These are phyloP conservation scores for Colletotrichum sp. DNA, from an alignment of 2,329 filamentous ascomycete genomes.

Conservation along the genomic window DNA sequence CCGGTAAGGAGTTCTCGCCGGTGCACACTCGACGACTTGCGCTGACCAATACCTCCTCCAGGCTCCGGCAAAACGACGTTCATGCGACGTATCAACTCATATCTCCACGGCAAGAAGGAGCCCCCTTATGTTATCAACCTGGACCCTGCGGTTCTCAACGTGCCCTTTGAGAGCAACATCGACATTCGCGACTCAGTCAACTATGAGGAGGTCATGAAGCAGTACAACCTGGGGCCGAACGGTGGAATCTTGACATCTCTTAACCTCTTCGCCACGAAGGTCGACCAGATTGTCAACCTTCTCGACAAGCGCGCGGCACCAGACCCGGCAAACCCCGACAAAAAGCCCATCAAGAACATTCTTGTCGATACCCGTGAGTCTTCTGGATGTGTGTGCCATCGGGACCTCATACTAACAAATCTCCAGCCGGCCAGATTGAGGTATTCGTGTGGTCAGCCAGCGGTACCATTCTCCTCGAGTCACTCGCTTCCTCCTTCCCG, in stretches of 20 bases:
- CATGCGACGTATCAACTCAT: constrained; percentile 96
- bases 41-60: constrained; percentile 34
- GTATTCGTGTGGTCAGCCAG: constrained; percentile 99
- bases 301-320: constrained; percentile 86
- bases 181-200: constrained; percentile 99
- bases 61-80: constrained; percentile 99
- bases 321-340: constrained; percentile 62
- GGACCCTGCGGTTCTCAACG: constrained; percentile 90
- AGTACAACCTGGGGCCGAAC: constrained; percentile 97
- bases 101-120: constrained; percentile 81
- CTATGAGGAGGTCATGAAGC: constrained; percentile 99
- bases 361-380: constrained; percentile 80
- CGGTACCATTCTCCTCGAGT: constrained; percentile 91
- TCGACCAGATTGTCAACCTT: constrained; percentile 89
- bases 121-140: constrained; percentile 97
- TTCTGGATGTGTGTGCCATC: not conserved
- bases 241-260: constrained; percentile 94
- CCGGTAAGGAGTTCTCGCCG: constrained; percentile 58
- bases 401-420: not conserved
- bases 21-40: not conserved
- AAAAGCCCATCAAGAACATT: constrained; percentile 78
- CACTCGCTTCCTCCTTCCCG: constrained; percentile 90
- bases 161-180: constrained; percentile 97
- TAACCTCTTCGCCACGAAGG: constrained; percentile 97
- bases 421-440: constrained; percentile 84